Evolutionary conservation across 140 eudicot genomes (phyloP), one percentile per base, ranked within the genome.

Genomic region (Erigeron philadelphicus): DNA sequence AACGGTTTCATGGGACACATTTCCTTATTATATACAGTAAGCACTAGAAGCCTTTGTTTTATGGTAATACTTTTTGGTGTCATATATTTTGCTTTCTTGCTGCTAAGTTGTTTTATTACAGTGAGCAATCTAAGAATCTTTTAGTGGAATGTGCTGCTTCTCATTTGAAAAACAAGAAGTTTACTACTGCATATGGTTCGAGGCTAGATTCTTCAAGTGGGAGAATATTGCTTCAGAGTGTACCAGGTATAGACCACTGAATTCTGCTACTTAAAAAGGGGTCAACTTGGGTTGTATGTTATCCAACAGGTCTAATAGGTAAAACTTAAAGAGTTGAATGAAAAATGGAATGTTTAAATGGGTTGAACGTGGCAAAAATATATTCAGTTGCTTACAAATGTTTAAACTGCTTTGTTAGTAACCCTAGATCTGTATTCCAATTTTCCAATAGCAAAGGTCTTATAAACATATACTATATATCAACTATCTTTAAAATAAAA

Each of bases 141-240:
- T 50, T 93, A 78, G 84, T 79, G 80, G 98, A 93, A 75, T 93
- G 98, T 73, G 84, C 78, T 47, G 85, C 95, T 68, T 89, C 98
- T 61, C 96, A 93, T 75, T 77, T 93, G 69, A 93, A 80, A 79
- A 79, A 89, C 68, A 83, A 89, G 81, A 85, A 83, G 75, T 62
- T 77, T 45, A 73, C 96, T 50, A 64, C 84, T 12, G 77, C 82
- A 46, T 93, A 79, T 71, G 98, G 96, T 76, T 70, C 90, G 68
- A 81, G 88, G 17, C 75, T 93, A 64, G 76, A 77, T 76, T 93
- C 98, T 67, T 84, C 98, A 64, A 89, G 95, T 42, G 94, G 94
- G 73, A 93, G 90, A 73, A 89, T 93, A 76, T 71, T 93, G 82
- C 95, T 93, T 66, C 98, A 89, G 81, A 89, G 98, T 58, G 78